Conservation (phyloP, 768 basidiomycete species). For the Paxillus ammoniavirescens region DNA sequence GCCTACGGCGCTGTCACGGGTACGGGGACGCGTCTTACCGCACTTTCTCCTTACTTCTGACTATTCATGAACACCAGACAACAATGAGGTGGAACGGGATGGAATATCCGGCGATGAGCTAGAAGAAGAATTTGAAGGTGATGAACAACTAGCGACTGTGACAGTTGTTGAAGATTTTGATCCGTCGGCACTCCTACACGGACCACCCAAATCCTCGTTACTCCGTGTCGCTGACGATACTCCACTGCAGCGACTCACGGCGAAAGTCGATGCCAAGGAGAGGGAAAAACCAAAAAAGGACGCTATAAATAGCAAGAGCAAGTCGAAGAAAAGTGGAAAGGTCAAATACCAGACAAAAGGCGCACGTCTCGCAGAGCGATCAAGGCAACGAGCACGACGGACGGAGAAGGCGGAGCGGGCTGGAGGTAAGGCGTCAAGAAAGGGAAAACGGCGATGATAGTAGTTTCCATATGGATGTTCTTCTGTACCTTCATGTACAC, state of each 20-base stretch:
- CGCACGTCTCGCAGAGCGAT: conserved; percentile 57
- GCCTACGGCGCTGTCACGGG: conserved; percentile 60
- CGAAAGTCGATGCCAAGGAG: conserved; percentile 16
- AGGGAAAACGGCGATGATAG: conserved; percentile 21
- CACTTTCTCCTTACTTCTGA: conserved; percentile 6
- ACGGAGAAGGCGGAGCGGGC: conserved; percentile 72
- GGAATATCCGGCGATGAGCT: conserved; percentile 41
- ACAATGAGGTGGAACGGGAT: conserved; percentile 46
- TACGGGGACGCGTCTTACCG: conserved; percentile 23
- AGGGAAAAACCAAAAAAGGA: conserved; percentile 11
- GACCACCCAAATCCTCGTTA: conserved; percentile 25
- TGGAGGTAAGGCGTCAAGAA: conserved; percentile 58
- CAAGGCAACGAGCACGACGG: conserved; percentile 62
- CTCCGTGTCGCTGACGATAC: background rate
- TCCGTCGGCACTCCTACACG: conserved; percentile 58
- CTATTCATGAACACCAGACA: conserved; percentile 17
- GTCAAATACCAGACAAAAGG: conserved; percentile 71
- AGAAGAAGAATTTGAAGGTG: conserved; percentile 77
- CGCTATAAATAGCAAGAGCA: conserved; percentile 21
- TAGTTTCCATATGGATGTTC: background rate
- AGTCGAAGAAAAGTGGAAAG: conserved; percentile 26
- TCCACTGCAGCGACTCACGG: background rate
- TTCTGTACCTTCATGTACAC: conserved; percentile 1
- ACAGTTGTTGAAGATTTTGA: conserved; percentile 93
- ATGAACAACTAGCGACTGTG: conserved; percentile 84